Evolutionary conservation across 352 stramenopile genomes (phyloP).

Genomic region (Phytophthora citrophthora): DNA sequence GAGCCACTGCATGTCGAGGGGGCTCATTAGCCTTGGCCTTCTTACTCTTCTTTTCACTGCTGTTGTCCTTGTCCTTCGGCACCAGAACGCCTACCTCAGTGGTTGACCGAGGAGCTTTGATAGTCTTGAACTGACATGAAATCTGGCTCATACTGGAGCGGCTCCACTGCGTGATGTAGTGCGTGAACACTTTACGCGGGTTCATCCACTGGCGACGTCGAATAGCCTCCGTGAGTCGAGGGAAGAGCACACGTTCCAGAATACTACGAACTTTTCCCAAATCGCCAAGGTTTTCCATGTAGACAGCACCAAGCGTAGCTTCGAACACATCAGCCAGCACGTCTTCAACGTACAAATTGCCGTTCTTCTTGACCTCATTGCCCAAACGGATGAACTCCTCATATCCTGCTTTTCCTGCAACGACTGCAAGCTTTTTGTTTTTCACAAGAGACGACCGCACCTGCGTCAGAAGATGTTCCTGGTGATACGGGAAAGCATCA

Average conservation of each 20-base stretch:
- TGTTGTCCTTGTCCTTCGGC: conserved; percentile 29
- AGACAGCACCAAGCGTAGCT: conserved; percentile 77
- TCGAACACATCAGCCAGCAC: conserved; percentile 86
- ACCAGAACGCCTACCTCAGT: conserved; percentile 29
- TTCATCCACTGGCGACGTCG: conserved; percentile 86
- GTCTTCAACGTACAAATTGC: conserved; percentile 75
- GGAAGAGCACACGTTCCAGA: conserved; percentile 68
- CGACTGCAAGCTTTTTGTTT: conserved; percentile 75
- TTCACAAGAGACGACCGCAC: conserved; percentile 86
- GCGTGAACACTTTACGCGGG: conserved; percentile 66
- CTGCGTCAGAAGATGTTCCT: conserved; percentile 82
- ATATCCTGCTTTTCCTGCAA: conserved; percentile 66
- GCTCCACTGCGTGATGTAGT: conserved; percentile 71
- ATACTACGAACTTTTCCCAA: conserved; percentile 69
- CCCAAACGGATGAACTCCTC: conserved; percentile 79
- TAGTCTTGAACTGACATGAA: conserved; percentile 58
- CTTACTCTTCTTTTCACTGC: conserved; percentile 28
- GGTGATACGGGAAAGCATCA: conserved; percentile 81
- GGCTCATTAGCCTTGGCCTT: conserved; percentile 27
- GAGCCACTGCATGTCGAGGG: conserved; percentile 57
- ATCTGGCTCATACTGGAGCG: conserved; percentile 36
- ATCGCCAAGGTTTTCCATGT: conserved; percentile 70
- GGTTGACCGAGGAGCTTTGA: conserved; percentile 28
- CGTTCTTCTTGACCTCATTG: conserved; percentile 59
- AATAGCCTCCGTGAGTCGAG: conserved; percentile 75